A percentile compares a stretch with the other conserved stretches of the same genome.
Evolutionary conservation across 2,329 filamentous ascomycete genomes (phyloP).

Genomic region (Talaromyces sp.): DNA sequence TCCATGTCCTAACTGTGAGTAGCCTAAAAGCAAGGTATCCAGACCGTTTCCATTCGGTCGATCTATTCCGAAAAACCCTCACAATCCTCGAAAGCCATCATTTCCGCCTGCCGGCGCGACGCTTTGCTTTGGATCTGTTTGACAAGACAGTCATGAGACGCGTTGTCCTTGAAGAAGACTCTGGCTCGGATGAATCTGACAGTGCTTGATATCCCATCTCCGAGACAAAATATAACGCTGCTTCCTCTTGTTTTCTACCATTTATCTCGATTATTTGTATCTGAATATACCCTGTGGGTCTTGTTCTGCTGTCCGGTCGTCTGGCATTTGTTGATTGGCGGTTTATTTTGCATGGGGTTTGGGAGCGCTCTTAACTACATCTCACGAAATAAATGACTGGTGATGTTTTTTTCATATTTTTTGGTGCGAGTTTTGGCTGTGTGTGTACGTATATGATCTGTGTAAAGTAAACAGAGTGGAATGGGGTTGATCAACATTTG

Average conservation of each 20-base stretch:
- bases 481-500: not conserved
- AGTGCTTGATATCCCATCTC: not conserved
- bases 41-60: conserved; percentile 67
- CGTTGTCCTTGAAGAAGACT: conserved; percentile 74
- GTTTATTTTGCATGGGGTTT: not conserved
- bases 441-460: not conserved
- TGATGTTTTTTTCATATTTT: not conserved
- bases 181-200: not conserved
- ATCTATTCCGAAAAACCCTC: conserved; percentile 81
- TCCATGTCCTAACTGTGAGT: conserved; percentile 26
- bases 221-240: not conserved
- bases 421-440: not conserved
- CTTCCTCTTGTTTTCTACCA: not conserved
- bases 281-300: not conserved
- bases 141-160: conserved; percentile 81
- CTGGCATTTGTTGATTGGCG: not conserved
- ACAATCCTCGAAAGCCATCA: conserved; percentile 81
- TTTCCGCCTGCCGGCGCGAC: conserved; percentile 78
- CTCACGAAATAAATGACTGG: not conserved
- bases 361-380: not conserved
- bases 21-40: conserved; percentile 71
- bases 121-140: conserved; percentile 90
- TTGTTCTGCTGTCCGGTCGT: not conserved
- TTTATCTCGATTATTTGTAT: not conserved
- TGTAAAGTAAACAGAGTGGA: not conserved